Percentiles rank a stretch among this genome's conserved stretches.
Conservation (phyloP, 192 early-diverging fungal genomes). For the Entomortierella parvispora region DNA sequence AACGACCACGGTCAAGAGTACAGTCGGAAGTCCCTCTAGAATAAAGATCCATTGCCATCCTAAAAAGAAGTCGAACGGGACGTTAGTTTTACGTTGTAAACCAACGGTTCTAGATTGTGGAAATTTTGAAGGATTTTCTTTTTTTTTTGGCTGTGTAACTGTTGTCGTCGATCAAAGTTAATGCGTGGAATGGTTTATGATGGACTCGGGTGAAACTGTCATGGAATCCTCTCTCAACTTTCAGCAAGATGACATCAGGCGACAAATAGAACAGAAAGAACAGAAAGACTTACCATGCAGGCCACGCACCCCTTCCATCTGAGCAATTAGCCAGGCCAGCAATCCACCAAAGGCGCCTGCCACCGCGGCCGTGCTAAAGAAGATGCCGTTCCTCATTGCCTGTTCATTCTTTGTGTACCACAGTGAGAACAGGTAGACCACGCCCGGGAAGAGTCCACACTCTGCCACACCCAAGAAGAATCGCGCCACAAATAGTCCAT, state of each 20-base stretch:
- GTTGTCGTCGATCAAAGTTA: too few relatives aligned
- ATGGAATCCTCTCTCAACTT: background rate
- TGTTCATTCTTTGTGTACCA: slow-evolving; percentile 68
- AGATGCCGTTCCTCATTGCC: slow-evolving; percentile 59
- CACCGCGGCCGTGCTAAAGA: slow-evolving; percentile 58
- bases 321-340: slow-evolving; percentile 65
- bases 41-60: slow-evolving; percentile 77
- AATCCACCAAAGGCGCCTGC: slow-evolving; percentile 71
- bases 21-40: slow-evolving; percentile 63
- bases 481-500: slow-evolving; percentile 54
- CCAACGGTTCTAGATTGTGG: background rate
- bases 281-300: slow-evolving; percentile 52
- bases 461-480: slow-evolving; percentile 69
- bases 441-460: slow-evolving; percentile 66
- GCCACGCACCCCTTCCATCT: slow-evolving; percentile 60
- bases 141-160: too few relatives aligned
- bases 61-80: background rate
- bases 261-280: too few relatives aligned
- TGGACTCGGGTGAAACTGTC: background rate
- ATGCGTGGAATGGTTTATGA: too few relatives aligned
- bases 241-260: too few relatives aligned
- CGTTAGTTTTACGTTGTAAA: too few relatives aligned
- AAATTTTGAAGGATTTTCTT: too few relatives aligned
- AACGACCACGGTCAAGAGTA: slow-evolving; percentile 32
- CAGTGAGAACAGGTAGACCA: slow-evolving; percentile 58